Base-by-base conservation (phyloP, 148 eudicot species). In the Cornus suecica region DNA sequence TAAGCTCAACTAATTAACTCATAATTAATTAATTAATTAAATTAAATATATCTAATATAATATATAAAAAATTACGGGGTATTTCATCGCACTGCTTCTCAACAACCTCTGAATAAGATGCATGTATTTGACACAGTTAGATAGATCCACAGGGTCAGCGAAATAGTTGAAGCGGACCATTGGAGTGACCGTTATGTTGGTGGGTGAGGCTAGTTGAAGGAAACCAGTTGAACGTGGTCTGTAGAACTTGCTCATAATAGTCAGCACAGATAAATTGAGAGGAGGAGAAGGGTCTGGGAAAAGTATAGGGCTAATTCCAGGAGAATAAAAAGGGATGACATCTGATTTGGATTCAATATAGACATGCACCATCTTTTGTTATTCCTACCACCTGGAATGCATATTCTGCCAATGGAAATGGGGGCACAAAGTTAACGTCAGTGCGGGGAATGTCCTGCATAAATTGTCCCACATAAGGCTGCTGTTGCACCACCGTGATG, bases 381-480 rank as follows among this genome's bases (percentile, higher is more conserved):
- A 87, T 84, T 1, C 90, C 87, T 30, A 82, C 90, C 30, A 83
- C 86, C 2, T 71, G 79, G 79, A 16, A 76, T 76, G 32, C 85
- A 68, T 16, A 78, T 0, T 76, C 76, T 65, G 76, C 84, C 66
- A 80, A 75, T 8, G 86, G 81, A 42, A 1, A 67, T 5, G 90
- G 92, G 8, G 88, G 76, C 1, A 87, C 77, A n/a, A 89, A 42
- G 52, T 78, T 68, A 0, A 89, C 65, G 11, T 75, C 82, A 72
- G 79, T 85, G 75, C 82, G 83, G n/a, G 92, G 85, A 32, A 75
- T 77, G 77, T 89, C 92, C 13, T 79, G 22, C 86, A 89, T 82
- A 0, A 87, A 85, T 74, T 85, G 88, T 20, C 92, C 90, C 4
- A 87, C 87, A 65, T 69, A 41, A 3, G 88, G 85, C 2, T 85